These are phyloP conservation scores for Quercus robur DNA, from an alignment of 306 rosid genomes.

Conservation along the genomic window DNA sequence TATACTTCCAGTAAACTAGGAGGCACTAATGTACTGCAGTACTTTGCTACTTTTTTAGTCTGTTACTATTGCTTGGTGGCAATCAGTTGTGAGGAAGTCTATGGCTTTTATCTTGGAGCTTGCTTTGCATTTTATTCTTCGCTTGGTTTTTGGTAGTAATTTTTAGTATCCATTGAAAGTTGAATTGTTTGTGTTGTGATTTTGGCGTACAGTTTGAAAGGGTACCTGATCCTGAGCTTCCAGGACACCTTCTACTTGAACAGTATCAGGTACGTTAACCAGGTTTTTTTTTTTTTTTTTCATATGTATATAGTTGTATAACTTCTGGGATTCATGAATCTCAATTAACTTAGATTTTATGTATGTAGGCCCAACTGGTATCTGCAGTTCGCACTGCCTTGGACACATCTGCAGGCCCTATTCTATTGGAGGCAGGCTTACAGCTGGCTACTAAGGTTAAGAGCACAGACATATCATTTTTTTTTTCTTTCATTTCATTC, in stretches of 20 bases:
- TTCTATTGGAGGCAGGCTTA: slow-evolving; percentile 93
- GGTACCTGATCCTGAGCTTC: slow-evolving; percentile 86
- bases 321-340: slow-evolving; percentile 18
- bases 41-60: background rate
- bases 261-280: slow-evolving; percentile 77
- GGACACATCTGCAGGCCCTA: slow-evolving; percentile 86
- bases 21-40: too few species aligned
- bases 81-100: background rate
- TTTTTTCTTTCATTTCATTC: slow-evolving; percentile 13
- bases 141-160: background rate
- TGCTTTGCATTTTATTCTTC: slow-evolving; percentile 13
- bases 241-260: slow-evolving; percentile 90
- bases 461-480: background rate
- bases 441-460: slow-evolving; percentile 94
- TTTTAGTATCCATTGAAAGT: slow-evolving; percentile 9
- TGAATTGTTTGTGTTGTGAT: slow-evolving; percentile 28
- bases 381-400: slow-evolving; percentile 95
- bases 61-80: background rate
- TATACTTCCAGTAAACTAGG: background rate
- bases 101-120: background rate
- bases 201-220: slow-evolving; percentile 68
- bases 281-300: background rate
- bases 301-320: slow-evolving; percentile 7
- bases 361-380: slow-evolving; percentile 82
- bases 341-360: slow-evolving; percentile 32